Conservation (phyloP, 2,329 filamentous ascomycete genomes). For the Claviceps monticola region DNA sequence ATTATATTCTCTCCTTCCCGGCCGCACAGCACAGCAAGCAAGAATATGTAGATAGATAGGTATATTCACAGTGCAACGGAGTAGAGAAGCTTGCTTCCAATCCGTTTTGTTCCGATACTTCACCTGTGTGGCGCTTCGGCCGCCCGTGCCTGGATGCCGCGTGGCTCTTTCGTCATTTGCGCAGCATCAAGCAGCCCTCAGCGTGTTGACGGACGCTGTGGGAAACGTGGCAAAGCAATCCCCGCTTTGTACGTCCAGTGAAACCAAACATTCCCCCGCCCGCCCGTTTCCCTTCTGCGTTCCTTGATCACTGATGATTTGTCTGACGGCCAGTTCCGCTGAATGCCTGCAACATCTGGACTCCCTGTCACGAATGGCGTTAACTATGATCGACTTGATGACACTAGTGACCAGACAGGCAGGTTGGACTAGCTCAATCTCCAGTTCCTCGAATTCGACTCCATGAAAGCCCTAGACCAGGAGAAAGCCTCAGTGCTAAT, state of each 20-base stretch:
- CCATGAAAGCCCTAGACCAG: too few species aligned
- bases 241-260: neutral
- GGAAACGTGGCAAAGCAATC: neutral
- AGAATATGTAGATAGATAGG: neutral
- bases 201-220: too few species aligned
- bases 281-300: neutral
- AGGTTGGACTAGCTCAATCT: too few species aligned
- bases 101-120: slow-evolving; percentile 1
- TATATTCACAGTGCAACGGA: too few species aligned
- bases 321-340: too few species aligned
- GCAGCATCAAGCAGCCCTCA: neutral
- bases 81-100: neutral
- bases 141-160: neutral
- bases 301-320: neutral
- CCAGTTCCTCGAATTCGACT: too few species aligned
- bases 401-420: too few species aligned
- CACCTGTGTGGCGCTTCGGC: neutral
- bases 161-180: neutral
- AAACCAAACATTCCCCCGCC: neutral
- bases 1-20: neutral
- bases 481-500: too few species aligned
- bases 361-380: too few species aligned
- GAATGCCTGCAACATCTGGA: too few species aligned
- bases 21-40: neutral
- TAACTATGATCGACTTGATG: too few species aligned